These are phyloP conservation scores for Emmonsiellopsis sp. DNA, from an alignment of 2,329 filamentous ascomycete species.

Conservation along the genomic window DNA sequence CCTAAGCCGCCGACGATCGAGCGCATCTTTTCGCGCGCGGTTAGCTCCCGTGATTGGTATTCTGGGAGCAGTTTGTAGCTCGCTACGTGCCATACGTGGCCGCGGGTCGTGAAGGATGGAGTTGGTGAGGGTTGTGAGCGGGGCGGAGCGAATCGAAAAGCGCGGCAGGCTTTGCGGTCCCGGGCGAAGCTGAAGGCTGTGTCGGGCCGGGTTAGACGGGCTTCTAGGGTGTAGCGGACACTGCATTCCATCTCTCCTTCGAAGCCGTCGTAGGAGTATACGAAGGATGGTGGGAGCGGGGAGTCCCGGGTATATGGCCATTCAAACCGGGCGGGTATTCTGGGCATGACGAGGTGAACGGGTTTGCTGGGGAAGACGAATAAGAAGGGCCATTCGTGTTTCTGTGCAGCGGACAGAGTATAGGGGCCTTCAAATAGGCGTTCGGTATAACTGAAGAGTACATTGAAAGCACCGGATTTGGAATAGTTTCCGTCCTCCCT, in stretches of 20 bases:
- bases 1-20: not conserved
- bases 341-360: not conserved
- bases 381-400: not conserved
- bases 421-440: not conserved
- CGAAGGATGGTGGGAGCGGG: too few relatives aligned
- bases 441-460: not conserved
- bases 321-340: too few relatives aligned
- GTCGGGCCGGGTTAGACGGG: too few relatives aligned
- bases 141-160: not conserved
- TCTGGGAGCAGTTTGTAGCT: slow-evolving; percentile 1
- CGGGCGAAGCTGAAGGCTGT: too few relatives aligned
- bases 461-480: not conserved
- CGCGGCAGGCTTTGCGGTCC: too few relatives aligned
- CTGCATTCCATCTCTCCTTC: too few relatives aligned
- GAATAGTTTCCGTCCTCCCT: not conserved
- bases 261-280: too few relatives aligned
- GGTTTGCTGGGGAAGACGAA: not conserved
- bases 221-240: too few relatives aligned
- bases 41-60: slow-evolving; percentile 1
- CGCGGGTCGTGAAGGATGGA: not conserved
- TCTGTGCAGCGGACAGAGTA: not conserved
- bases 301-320: too few relatives aligned
- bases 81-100: not conserved
- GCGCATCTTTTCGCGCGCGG: slow-evolving; percentile 1
- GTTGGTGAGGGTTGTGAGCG: not conserved